These are phyloP conservation scores for Lactarius quietus DNA, from an alignment of 768 basidiomycete genomes.

Conservation along the genomic window DNA sequence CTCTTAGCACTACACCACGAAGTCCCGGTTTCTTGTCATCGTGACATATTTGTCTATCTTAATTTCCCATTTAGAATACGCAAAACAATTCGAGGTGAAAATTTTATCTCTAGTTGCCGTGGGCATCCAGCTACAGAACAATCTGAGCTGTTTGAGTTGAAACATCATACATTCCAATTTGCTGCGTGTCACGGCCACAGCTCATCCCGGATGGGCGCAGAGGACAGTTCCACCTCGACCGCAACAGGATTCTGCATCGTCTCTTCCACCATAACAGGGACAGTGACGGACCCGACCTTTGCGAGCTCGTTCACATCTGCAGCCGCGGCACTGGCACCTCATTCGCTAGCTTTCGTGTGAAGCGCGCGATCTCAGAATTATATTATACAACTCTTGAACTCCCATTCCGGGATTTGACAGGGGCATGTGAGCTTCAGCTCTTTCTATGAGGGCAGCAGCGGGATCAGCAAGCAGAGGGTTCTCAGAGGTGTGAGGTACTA, in stretches of 20 bases:
- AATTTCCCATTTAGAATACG: too few species aligned
- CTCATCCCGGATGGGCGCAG: conserved; percentile 12
- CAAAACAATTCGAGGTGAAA: too few species aligned
- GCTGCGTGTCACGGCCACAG: background rate
- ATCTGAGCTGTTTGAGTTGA: too few species aligned
- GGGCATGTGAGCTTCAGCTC: conserved; percentile 94
- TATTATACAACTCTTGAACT: too few species aligned
- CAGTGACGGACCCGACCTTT: conserved; percentile 37
- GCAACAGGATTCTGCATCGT: background rate
- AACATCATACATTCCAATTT: background rate
- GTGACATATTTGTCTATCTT: too few species aligned
- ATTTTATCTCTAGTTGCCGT: too few species aligned
- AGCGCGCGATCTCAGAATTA: conserved; percentile 83
- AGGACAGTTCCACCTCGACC: background rate
- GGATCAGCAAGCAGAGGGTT: background rate
- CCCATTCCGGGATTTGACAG: conserved; percentile 97
- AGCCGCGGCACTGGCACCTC: conserved; percentile 61
- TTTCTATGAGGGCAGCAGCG: conserved; percentile 55
- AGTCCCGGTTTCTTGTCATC: too few species aligned
- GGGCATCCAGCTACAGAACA: too few species aligned
- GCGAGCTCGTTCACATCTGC: conserved; percentile 71
- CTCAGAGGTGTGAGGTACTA: conserved; percentile 30
- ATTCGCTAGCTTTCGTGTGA: conserved; percentile 68
- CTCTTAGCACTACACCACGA: too few species aligned
- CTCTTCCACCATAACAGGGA: background rate